Base-by-base conservation (phyloP, 2,329 filamentous ascomycete genomes). In the Didymella exigua region DNA sequence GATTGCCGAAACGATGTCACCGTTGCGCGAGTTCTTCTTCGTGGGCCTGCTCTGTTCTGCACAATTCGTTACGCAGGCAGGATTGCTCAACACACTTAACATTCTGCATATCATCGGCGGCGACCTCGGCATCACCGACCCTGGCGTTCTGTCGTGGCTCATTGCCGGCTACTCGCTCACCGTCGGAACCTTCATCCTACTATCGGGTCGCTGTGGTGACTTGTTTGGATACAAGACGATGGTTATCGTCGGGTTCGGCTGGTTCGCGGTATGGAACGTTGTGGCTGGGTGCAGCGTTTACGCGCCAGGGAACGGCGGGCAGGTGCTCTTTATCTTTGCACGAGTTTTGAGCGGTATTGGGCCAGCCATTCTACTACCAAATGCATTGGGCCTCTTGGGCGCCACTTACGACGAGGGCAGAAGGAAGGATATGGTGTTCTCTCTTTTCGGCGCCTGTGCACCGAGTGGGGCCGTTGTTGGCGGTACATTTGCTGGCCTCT, bases 361-460 rank as follows among this genome's bases (percentile, higher is more conserved):
- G 0, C 84, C 85, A 0, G 85, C 86, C 0, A 76, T 90, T 29
- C 74, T 81, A 10, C 75, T 89, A 21, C 87, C 88, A 0, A 90
- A 88, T 58, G 85, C 79, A 0, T 72, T 89, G 19, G 86, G 86
- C 2, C 77, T 90, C 11, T 70, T 89, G 0, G 86, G 85, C 2
- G 76, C 77, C 0, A 79, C 81, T 0, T 89, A 87, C 59, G 73
- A 77, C 0, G 82, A 82, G 0, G 86, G 86, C 0, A 75, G 72
- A 47, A 78, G 80, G 54, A 88, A 88, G 69, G 80, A 84, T 42
- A 82, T 88, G 74, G 79, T 84, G 0, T 87, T 90, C 59, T 72
- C 77, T 0, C 53, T 80, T 9, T 84, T 82, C 54, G 81, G 79
- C 5, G 79, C 78, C 2, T 75, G 73, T 44, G 81, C 81, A 8